Evolutionary conservation across 345 rosid species (phyloP).

Genomic region (Sisymbrium irio): DNA sequence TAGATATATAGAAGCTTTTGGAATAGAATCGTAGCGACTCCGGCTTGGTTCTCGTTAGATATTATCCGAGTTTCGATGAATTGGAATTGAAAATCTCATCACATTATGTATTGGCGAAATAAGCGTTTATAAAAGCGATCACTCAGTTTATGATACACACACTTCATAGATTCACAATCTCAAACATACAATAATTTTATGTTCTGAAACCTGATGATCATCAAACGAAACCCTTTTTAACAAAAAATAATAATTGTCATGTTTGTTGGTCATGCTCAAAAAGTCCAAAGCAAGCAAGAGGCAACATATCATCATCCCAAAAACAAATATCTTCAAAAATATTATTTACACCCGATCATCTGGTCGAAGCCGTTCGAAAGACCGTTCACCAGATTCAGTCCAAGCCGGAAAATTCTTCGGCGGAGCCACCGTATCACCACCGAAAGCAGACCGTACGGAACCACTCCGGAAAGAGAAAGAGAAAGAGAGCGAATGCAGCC

Average conservation of each 20-base stretch:
- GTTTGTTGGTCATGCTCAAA: conserved; percentile 15
- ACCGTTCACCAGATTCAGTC: conserved; percentile 47
- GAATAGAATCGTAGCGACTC: background rate
- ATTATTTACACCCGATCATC: conserved; percentile 35
- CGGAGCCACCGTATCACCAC: conserved; percentile 30
- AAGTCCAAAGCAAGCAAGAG: background rate
- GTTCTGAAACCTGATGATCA: background rate
- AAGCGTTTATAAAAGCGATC: background rate
- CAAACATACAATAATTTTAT: background rate
- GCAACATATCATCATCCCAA: background rate
- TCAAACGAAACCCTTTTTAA: background rate
- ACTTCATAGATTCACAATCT: conserved; percentile 20
- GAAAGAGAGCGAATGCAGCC: conserved; percentile 39
- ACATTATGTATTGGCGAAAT: background rate
- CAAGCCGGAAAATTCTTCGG: conserved; percentile 38
- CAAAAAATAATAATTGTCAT: background rate
- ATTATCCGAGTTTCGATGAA: background rate
- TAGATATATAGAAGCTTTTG: background rate
- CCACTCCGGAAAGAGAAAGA: conserved; percentile 38
- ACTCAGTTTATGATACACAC: background rate
- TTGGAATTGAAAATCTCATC: background rate
- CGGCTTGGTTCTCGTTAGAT: background rate
- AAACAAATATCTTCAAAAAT: background rate
- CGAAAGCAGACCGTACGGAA: conserved; percentile 32
- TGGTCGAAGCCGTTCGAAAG: conserved; percentile 45